Percentiles rank a stretch among this genome's conserved stretches.
Conservation (phyloP, 345 rosid species). For the Clarkia xantiana region DNA sequence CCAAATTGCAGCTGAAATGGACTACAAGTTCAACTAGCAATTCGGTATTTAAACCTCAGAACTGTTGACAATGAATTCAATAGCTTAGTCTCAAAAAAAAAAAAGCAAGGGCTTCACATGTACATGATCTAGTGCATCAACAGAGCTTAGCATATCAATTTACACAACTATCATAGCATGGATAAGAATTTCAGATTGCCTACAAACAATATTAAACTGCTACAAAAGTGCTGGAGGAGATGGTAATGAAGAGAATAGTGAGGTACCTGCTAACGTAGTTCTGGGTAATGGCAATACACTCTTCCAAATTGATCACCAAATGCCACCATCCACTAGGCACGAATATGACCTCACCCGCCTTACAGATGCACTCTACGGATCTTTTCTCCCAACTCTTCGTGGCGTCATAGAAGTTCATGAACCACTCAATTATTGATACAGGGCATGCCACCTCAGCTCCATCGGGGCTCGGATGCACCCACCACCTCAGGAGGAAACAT, state of each 20-base stretch:
- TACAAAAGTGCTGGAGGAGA: not conserved
- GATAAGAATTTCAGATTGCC: too few species aligned
- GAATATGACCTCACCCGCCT: constrained; percentile 88
- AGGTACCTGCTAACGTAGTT: constrained; percentile 84
- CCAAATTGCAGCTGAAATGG: too few species aligned
- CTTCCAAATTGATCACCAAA: constrained; percentile 87
- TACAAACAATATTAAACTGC: too few species aligned
- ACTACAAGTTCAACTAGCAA: too few species aligned
- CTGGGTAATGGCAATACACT: constrained; percentile 86
- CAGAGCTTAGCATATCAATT: too few species aligned
- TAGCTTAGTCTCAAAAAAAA: too few species aligned
- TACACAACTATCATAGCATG: not conserved
- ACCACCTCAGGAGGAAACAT: constrained; percentile 84
- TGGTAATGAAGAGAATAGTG: too few species aligned
- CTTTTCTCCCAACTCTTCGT: constrained; percentile 60
- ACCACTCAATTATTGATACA: constrained; percentile 93
- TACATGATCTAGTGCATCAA: too few species aligned
- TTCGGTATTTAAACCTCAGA: too few species aligned
- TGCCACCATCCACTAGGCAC: constrained; percentile 99
- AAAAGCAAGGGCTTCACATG: not conserved
- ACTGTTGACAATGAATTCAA: too few species aligned
- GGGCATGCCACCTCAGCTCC: constrained; percentile 98
- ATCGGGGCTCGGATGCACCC: constrained; percentile 91
- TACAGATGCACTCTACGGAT: constrained; percentile 84
- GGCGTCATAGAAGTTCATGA: constrained; percentile 88